phyloP scores from a whole-genome alignment of 2,329 filamentous ascomycete species.

The Xylariaceae sp. region DNA sequence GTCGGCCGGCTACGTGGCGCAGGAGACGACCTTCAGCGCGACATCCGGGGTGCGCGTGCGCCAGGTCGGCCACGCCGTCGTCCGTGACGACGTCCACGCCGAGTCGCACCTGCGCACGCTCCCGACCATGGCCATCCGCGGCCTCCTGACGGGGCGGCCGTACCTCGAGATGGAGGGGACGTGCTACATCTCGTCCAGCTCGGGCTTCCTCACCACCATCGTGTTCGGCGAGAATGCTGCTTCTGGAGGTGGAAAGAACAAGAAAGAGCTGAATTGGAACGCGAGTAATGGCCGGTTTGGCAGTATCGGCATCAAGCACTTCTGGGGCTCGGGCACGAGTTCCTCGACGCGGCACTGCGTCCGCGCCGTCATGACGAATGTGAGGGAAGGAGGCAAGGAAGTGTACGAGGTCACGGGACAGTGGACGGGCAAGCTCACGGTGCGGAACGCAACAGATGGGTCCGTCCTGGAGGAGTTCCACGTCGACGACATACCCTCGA shows the following conservation, averaged over 20 bases:
- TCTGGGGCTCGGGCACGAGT: slow-evolving; percentile 12
- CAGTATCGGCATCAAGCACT: slow-evolving; percentile 15
- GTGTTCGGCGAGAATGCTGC: slow-evolving; percentile 12
- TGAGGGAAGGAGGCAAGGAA: slow-evolving; percentile 9
- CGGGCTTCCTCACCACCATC: slow-evolving; percentile 24
- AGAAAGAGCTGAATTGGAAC: background rate
- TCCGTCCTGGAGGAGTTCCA: slow-evolving; percentile 16
- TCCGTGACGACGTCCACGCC: slow-evolving; percentile 31
- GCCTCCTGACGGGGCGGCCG: slow-evolving; percentile 18
- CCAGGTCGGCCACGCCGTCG: slow-evolving; percentile 24
- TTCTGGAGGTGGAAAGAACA: background rate
- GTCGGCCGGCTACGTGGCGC: slow-evolving; percentile 24
- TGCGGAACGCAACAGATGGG: slow-evolving; percentile 16
- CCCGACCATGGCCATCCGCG: slow-evolving; percentile 23
- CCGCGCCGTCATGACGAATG: slow-evolving; percentile 19
- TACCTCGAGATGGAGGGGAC: slow-evolving; percentile 25
- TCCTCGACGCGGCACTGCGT: slow-evolving; percentile 16
- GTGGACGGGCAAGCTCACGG: slow-evolving; percentile 23
- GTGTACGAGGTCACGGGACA: slow-evolving; percentile 28
- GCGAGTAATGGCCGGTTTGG: background rate
- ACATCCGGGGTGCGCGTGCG: slow-evolving; percentile 19
- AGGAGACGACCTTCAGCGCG: slow-evolving; percentile 23
- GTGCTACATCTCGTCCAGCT: slow-evolving; percentile 26
- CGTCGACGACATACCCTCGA: slow-evolving; percentile 17
- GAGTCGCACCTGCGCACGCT: slow-evolving; percentile 27